Percentiles rank a stretch among this genome's conserved stretches.
Evolutionary conservation across 306 rosid species (phyloP).

Genomic region (Trifolium dubium): DNA sequence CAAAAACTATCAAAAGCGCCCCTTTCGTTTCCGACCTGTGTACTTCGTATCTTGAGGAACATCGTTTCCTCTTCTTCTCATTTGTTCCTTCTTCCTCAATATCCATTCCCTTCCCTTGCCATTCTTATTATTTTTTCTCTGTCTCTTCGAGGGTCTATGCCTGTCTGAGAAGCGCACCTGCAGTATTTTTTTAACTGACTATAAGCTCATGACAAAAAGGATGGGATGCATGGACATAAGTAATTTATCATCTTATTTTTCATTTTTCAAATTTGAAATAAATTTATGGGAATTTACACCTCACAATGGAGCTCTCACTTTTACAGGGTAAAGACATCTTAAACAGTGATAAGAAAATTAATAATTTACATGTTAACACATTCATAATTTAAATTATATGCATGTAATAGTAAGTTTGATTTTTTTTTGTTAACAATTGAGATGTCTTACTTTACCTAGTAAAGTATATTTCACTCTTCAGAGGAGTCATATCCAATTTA

Average conservation of each 20-base stretch:
- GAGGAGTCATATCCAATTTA: constrained; percentile 5
- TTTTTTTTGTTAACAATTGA: neutral
- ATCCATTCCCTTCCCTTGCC: constrained; percentile 85
- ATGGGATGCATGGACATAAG: neutral
- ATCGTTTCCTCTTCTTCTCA: constrained; percentile 82
- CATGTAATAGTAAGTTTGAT: neutral
- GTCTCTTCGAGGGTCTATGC: constrained; percentile 78
- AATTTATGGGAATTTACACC: neutral
- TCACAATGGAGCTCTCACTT: neutral
- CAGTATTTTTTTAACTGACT: constrained; percentile 8
- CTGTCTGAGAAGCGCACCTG: constrained; percentile 79
- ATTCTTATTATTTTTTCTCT: constrained; percentile 57
- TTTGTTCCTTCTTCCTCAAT: constrained; percentile 84
- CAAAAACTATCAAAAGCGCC: constrained; percentile 59
- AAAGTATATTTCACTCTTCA: neutral
- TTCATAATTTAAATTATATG: neutral
- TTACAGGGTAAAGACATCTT: neutral
- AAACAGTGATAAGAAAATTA: neutral
- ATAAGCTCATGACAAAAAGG: constrained; percentile 7
- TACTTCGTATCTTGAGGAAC: constrained; percentile 80
- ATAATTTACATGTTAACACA: neutral
- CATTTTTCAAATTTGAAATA: constrained; percentile 31
- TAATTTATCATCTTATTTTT: constrained; percentile 15
- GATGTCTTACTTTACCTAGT: neutral
- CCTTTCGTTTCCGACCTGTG: constrained; percentile 86